phyloP scores from a whole-genome alignment of 768 basidiomycete genomes.

The Amanita jacksonii region DNA sequence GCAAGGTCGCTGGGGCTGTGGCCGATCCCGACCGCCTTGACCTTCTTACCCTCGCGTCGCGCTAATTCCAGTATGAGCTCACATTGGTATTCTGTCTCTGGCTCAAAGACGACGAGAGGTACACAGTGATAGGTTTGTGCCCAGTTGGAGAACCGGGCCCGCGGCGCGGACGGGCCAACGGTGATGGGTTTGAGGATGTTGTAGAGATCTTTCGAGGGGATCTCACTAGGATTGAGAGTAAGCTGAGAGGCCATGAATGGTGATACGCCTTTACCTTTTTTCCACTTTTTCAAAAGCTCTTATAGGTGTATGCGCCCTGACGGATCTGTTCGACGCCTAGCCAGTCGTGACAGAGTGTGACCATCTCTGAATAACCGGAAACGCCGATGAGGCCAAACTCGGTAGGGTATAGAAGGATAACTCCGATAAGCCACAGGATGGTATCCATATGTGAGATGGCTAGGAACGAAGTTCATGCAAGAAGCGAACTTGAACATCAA shows the following conservation, averaged over 20 bases:
- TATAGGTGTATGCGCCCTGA: constrained; percentile 21
- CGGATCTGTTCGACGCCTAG: not conserved
- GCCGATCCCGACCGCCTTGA: constrained; percentile 83
- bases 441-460: not conserved
- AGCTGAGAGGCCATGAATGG: constrained; percentile 28
- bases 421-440: constrained; percentile 8
- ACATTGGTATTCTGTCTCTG: constrained; percentile 60
- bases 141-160: constrained; percentile 74
- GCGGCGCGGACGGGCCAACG: constrained; percentile 27
- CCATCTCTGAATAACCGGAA: not conserved
- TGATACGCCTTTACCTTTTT: constrained; percentile 16
- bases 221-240: constrained; percentile 23
- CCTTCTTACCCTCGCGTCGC: constrained; percentile 51
- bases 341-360: too few species aligned
- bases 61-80: constrained; percentile 74
- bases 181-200: constrained; percentile 47
- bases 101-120: constrained; percentile 69
- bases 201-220: constrained; percentile 41
- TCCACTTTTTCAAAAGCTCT: constrained; percentile 31
- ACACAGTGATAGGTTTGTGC: constrained; percentile 65
- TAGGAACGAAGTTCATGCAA: not conserved
- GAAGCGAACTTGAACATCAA: too few species aligned
- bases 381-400: not conserved
- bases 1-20: constrained; percentile 93
- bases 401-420: not conserved